Conservation (phyloP, 768 basidiomycete species). For the Mycena maculata region DNA sequence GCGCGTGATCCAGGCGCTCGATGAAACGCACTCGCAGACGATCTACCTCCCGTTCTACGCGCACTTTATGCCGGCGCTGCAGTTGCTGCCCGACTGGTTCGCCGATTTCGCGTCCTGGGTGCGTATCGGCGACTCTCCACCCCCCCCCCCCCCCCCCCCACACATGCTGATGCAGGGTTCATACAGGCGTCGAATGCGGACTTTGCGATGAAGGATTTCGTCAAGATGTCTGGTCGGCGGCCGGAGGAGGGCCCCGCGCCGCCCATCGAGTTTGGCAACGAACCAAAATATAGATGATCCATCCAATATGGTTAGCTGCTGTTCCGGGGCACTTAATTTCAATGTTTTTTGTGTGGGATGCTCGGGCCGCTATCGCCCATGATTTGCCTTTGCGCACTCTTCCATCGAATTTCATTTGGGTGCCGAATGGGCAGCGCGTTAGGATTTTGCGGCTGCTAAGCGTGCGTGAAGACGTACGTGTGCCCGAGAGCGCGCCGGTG, state of each 20-base stretch:
- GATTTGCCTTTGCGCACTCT: constrained; percentile 25
- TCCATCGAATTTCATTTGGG: constrained; percentile 37
- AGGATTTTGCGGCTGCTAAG: constrained; percentile 14
- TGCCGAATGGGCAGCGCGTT: constrained; percentile 23
- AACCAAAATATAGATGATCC: constrained; percentile 10
- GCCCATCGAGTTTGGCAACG: background rate
- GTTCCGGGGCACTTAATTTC: constrained; percentile 9
- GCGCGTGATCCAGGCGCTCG: constrained; percentile 81
- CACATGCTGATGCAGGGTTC: constrained; percentile 3
- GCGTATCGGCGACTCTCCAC: constrained; percentile 38
- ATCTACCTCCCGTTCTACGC: constrained; percentile 81
- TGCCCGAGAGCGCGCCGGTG: background rate
- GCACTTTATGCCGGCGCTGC: constrained; percentile 66
- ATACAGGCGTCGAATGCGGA: constrained; percentile 75
- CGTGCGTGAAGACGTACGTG: background rate
- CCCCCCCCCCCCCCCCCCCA: constrained; percentile 8
- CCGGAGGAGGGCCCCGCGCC: constrained; percentile 60
- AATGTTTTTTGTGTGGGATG: constrained; percentile 13
- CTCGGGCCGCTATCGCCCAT: constrained; percentile 20
- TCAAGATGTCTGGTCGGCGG: constrained; percentile 70
- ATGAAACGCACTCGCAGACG: constrained; percentile 79
- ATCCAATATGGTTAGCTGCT: constrained; percentile 3
- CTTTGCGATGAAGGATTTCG: constrained; percentile 75
- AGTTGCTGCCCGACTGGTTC: constrained; percentile 74
- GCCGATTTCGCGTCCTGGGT: constrained; percentile 86